Percentiles rank a stretch among this genome's conserved stretches.
Evolutionary conservation across 305 asterid species (phyloP).

Genomic region (Ruellia speciosa): DNA sequence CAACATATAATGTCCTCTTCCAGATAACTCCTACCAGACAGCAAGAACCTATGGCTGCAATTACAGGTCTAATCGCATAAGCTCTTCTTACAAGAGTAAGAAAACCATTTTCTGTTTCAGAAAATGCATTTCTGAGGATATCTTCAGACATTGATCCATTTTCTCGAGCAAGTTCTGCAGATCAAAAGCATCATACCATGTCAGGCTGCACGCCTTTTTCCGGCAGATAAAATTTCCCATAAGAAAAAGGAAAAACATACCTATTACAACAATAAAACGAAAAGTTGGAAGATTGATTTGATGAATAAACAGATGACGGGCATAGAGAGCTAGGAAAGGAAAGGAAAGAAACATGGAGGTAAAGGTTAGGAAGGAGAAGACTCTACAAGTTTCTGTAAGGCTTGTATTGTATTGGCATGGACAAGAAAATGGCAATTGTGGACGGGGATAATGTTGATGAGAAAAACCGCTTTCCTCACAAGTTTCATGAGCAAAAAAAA

Average conservation of each 20-base stretch:
- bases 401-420: no score
- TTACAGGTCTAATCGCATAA: conserved; percentile 32
- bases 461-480: background rate
- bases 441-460: background rate
- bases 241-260: background rate
- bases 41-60: conserved; percentile 59
- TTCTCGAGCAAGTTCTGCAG: conserved; percentile 49
- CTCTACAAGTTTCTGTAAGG: no score
- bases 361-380: no score
- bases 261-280: background rate
- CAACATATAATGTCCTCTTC: conserved; percentile 45
- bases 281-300: background rate
- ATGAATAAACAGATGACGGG: no score
- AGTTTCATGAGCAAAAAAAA: background rate
- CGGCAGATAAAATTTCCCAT: background rate
- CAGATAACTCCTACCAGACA: conserved; percentile 69
- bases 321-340: background rate
- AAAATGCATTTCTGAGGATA: conserved; percentile 38
- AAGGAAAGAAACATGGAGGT: background rate
- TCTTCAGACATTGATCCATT: conserved; percentile 46
- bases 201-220: background rate
- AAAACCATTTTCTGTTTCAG: conserved; percentile 62
- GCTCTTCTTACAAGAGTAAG: conserved; percentile 44
- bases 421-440: no score
- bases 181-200: conserved; percentile 5